phyloP scores from a whole-genome alignment of 2,329 filamentous ascomycete species.

The Trichoderma polysporum region DNA sequence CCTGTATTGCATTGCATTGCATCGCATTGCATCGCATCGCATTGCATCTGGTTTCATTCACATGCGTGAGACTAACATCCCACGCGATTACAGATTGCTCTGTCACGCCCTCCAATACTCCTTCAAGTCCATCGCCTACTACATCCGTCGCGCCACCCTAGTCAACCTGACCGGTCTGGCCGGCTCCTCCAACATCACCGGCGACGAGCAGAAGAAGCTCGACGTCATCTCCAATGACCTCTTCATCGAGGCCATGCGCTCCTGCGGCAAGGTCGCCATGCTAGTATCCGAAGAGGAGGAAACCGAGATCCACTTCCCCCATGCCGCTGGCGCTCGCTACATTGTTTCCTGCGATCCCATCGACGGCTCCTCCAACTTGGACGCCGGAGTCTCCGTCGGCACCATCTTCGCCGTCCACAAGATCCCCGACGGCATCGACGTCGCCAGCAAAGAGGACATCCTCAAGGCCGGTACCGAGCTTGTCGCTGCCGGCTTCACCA shows the following conservation, averaged over 20 bases:
- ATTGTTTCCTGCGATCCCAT: slow-evolving; percentile 97
- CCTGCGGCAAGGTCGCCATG: slow-evolving; percentile 84
- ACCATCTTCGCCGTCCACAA: slow-evolving; percentile 97
- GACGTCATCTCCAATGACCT: slow-evolving; percentile 98
- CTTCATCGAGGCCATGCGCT: slow-evolving; percentile 93
- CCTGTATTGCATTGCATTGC: not conserved
- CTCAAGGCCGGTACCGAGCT: slow-evolving; percentile 88
- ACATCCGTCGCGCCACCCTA: slow-evolving; percentile 91
- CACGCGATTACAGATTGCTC: slow-evolving; percentile 64
- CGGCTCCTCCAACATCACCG: slow-evolving; percentile 90
- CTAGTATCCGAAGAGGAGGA: slow-evolving; percentile 99
- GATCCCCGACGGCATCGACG: slow-evolving; percentile 72
- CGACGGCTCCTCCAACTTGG: slow-evolving; percentile 94
- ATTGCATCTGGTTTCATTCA: too few relatives aligned
- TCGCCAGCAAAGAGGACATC: slow-evolving; percentile 80
- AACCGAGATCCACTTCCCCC: slow-evolving; percentile 81
- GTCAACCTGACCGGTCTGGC: slow-evolving; percentile 95
- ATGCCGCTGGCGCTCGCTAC: slow-evolving; percentile 75
- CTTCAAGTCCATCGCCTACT: slow-evolving; percentile 99
- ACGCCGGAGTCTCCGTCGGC: slow-evolving; percentile 95
- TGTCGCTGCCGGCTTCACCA: slow-evolving; percentile 95
- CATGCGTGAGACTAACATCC: not conserved
- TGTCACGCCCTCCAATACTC: slow-evolving; percentile 98
- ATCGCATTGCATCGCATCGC: not conserved
- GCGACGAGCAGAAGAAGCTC: slow-evolving; percentile 99